phyloP scores from a whole-genome alignment of 257 asterid species.

The Sherardia arvensis region DNA sequence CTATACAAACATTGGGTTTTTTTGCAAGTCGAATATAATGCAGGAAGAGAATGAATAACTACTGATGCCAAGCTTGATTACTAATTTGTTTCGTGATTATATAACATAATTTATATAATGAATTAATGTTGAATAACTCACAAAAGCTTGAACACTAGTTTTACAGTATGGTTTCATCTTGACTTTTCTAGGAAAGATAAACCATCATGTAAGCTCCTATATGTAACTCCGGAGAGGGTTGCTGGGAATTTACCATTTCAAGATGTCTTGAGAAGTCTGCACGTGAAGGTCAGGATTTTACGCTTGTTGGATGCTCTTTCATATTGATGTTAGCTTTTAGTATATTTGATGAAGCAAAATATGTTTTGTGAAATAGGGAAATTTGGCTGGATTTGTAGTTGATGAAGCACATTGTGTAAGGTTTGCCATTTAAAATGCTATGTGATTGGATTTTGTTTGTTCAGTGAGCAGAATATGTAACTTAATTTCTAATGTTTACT shows the following conservation, averaged over 20 bases:
- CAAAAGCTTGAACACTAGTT: background rate
- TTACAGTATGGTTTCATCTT: conserved; percentile 7
- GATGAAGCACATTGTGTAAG: conserved; percentile 99
- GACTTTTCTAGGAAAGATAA: conserved; percentile 58
- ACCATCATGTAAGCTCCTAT: conserved; percentile 92
- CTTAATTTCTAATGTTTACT: conserved; percentile 14
- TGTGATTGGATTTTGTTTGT: conserved; percentile 3
- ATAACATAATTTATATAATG: background rate
- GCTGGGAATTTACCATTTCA: conserved; percentile 86
- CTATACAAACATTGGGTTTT: background rate
- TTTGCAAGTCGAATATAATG: background rate
- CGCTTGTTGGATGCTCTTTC: conserved; percentile 7
- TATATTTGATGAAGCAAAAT: conserved; percentile 6
- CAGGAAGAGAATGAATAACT: background rate
- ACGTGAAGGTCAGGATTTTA: conserved; percentile 49
- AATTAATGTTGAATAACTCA: background rate
- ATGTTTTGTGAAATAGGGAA: conserved; percentile 47
- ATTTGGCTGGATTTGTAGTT: conserved; percentile 79
- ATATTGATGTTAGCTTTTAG: background rate
- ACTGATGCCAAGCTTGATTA: background rate
- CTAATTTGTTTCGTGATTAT: background rate
- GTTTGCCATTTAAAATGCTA: conserved; percentile 23
- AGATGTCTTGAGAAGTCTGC: conserved; percentile 52
- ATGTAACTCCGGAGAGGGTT: conserved; percentile 95
- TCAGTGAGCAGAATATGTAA: conserved; percentile 3